Evolutionary conservation across 202 grass and related monocot species (phyloP).

Genomic region (Musa balbisiana): DNA sequence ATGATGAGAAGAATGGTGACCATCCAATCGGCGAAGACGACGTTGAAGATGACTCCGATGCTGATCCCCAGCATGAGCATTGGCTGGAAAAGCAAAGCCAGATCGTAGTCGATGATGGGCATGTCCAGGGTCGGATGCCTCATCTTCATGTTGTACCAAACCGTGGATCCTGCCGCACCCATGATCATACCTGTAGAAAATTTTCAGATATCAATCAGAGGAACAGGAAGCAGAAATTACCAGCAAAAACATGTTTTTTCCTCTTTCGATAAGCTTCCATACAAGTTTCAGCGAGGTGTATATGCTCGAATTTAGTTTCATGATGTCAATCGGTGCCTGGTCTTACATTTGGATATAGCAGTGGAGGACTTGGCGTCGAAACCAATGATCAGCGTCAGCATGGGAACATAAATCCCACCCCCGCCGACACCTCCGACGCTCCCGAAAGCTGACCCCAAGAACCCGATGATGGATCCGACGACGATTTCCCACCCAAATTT

Average conservation of each 20-base stretch:
- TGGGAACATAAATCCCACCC: slow-evolving; percentile 16
- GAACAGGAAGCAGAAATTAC: too few relatives aligned
- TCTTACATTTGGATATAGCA: slow-evolving; percentile 14
- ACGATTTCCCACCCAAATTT: slow-evolving; percentile 19
- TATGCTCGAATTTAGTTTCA: not conserved
- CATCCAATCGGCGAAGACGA: slow-evolving; percentile 69
- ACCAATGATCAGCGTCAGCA: slow-evolving; percentile 16
- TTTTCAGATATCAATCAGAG: not conserved
- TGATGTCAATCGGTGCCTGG: not conserved
- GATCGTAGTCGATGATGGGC: slow-evolving; percentile 71
- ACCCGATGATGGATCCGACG: slow-evolving; percentile 11
- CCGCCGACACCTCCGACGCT: slow-evolving; percentile 18
- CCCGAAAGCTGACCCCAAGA: slow-evolving; percentile 12
- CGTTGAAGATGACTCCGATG: slow-evolving; percentile 62
- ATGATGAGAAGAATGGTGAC: slow-evolving; percentile 59
- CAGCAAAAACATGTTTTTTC: not conserved
- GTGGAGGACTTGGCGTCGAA: slow-evolving; percentile 16
- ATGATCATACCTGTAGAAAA: slow-evolving; percentile 70
- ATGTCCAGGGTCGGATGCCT: slow-evolving; percentile 63
- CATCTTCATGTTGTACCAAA: slow-evolving; percentile 71
- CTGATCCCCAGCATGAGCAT: slow-evolving; percentile 90
- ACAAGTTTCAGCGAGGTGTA: not conserved
- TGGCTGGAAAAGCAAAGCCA: slow-evolving; percentile 69
- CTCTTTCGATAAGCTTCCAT: not conserved
- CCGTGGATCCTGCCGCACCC: slow-evolving; percentile 54